These are phyloP conservation scores for Tricharina praecox DNA, from an alignment of 495 filamentous ascomycete species.

Conservation along the genomic window DNA sequence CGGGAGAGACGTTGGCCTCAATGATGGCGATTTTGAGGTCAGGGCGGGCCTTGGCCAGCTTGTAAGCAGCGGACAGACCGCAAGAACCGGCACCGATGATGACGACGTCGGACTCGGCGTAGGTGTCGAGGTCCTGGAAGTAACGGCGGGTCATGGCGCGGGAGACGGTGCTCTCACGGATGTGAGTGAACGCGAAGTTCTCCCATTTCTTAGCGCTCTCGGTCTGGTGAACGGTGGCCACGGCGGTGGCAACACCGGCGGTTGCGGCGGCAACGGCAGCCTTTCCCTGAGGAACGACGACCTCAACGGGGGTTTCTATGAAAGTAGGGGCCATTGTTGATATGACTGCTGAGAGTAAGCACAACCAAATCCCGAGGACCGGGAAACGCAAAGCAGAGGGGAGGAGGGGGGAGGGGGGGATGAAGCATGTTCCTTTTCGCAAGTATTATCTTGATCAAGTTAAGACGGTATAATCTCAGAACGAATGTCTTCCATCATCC, in stretches of 20 bases:
- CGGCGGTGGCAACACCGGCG: conserved; percentile 23
- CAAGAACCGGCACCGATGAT: conserved; percentile 81
- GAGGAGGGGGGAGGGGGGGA: not conserved
- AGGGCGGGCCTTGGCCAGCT: conserved; percentile 64
- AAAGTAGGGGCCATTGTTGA: conserved; percentile 6
- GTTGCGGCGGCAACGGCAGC: conserved; percentile 29
- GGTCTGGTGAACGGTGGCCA: conserved; percentile 38
- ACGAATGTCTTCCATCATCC: conserved; percentile 25
- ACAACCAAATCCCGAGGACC: not conserved
- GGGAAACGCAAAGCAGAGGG: not conserved
- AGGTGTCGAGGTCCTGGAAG: conserved; percentile 73
- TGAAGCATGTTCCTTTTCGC: conserved; percentile 39
- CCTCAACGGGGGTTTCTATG: conserved; percentile 23
- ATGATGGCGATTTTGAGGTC: conserved; percentile 85
- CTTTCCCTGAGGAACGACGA: conserved; percentile 31
- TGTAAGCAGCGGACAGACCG: conserved; percentile 68
- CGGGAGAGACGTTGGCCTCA: conserved; percentile 70
- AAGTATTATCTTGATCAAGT: conserved; percentile 78
- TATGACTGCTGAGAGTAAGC: conserved; percentile 3
- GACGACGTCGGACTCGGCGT: conserved; percentile 81
- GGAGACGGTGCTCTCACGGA: conserved; percentile 77
- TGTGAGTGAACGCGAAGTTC: conserved; percentile 63
- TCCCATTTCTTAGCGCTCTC: conserved; percentile 55
- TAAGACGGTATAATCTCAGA: conserved; percentile 55
- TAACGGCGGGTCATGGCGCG: conserved; percentile 86